phyloP scores from a whole-genome alignment of 140 eudicot genomes.

The Stevia rebaudiana region DNA sequence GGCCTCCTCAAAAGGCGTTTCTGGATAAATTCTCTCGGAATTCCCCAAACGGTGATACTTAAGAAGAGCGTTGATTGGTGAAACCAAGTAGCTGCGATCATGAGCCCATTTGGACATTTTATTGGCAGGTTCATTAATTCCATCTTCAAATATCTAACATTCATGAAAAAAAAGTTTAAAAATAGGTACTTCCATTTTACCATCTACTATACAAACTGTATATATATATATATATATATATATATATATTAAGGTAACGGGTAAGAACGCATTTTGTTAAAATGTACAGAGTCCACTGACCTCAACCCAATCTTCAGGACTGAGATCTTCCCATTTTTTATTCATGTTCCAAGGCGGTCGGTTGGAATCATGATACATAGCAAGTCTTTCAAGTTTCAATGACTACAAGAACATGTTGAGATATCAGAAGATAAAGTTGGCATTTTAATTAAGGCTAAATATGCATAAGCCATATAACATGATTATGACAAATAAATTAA shows the following conservation, averaged over 20 bases:
- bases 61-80: slow-evolving; percentile 86
- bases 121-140: slow-evolving; percentile 61
- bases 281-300: slow-evolving; percentile 26
- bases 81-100: slow-evolving; percentile 70
- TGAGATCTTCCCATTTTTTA: slow-evolving; percentile 90
- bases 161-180: too few relatives aligned
- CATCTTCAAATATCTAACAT: slow-evolving; percentile 84
- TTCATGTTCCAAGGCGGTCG: slow-evolving; percentile 71
- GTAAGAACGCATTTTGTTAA: background rate
- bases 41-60: slow-evolving; percentile 89
- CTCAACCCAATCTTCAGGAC: slow-evolving; percentile 89
- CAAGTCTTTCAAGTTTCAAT: slow-evolving; percentile 96
- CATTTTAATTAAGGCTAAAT: background rate
- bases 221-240: too few relatives aligned
- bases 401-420: slow-evolving; percentile 41
- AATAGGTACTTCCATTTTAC: background rate
- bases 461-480: background rate
- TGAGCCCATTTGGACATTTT: slow-evolving; percentile 52
- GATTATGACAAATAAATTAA: background rate
- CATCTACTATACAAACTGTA: background rate
- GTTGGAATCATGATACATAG: slow-evolving; percentile 91
- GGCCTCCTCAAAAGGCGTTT: slow-evolving; percentile 85
- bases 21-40: slow-evolving; percentile 69
- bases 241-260: background rate
- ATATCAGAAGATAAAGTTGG: slow-evolving; percentile 11